Evolutionary conservation across 169 alveolate species (phyloP), one percentile per base, ranked within the genome.

Genomic region (Cyclospora cayetanensis): DNA sequence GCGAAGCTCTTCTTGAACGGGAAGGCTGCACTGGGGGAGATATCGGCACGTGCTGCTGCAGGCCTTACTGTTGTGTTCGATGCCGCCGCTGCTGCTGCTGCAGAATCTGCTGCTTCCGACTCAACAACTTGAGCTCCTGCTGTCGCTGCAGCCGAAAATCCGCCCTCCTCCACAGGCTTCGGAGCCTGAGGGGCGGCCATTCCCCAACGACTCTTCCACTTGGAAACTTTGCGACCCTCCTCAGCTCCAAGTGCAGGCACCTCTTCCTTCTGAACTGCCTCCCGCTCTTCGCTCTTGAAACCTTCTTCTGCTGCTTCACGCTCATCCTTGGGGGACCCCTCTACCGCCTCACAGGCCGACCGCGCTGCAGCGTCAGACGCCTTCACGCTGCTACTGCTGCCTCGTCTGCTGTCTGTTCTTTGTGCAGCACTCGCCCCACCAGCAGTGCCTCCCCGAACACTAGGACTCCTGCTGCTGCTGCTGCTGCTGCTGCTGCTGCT

Each of bases 121-220:
- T 15, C 72, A n/a, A 4, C 34, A 60, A n/a, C 34, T 15, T 15
- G 34, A 12, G 72, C 72, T 60, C 34, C 72, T 12, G 72, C 77
- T 65, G 77, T 20, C 35, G 20, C 18, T 68, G 80, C 41, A 29
- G 80, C 80, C n/a, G n/a, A n/a, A n/a, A n/a, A n/a, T n/a, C n/a
- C n/a, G n/a, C n/a, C n/a, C n/a, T 31, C 29, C 80, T 31, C 46
- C 80, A 1, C n/a, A 39, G 11, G 18, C 4, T 11, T 22, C 50
- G 18, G n/a, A 29, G 25, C 52, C 41, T 27, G 80, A 3, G 46
- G 80, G 5, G 80, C 80, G 9, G 80, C 80, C 11, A 68, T 46
- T 34, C 80, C 80, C 80, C 80, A 68, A 46, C 80, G 80, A 25
- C 80, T 68, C 80, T 34, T 68, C 80, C 80, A 68, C 80, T 68